These are phyloP conservation scores for Aureobasidium sp. DNA, from an alignment of 2,329 filamentous ascomycete species.

Conservation along the genomic window DNA sequence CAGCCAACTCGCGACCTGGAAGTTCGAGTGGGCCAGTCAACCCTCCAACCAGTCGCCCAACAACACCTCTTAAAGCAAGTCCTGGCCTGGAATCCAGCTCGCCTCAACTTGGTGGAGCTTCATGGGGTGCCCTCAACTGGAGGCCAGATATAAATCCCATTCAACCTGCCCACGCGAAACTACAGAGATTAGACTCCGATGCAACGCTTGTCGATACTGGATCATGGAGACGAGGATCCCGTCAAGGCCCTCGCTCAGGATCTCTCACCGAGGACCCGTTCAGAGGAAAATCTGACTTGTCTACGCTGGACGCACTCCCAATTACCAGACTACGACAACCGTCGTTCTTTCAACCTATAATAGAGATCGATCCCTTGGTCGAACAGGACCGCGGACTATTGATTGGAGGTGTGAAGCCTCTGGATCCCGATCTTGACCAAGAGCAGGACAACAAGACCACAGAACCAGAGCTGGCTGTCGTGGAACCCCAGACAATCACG, in stretches of 20 bases:
- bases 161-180: background rate
- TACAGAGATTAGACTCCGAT: background rate
- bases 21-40: background rate
- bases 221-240: slow-evolving; percentile 6
- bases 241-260: background rate
- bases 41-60: background rate
- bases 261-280: slow-evolving; percentile 1
- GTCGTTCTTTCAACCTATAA: background rate
- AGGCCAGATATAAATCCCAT: background rate
- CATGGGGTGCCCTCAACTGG: slow-evolving; percentile 7
- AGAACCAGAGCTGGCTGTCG: slow-evolving; percentile 6
- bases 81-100: background rate
- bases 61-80: background rate
- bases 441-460: slow-evolving; percentile 4
- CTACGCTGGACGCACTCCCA: background rate
- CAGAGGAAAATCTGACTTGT: background rate
- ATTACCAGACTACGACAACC: background rate
- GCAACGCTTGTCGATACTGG: slow-evolving; percentile 4
- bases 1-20: background rate
- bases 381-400: background rate
- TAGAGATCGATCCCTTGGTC: background rate
- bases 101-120: background rate
- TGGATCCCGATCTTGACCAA: slow-evolving; percentile 2
- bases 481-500: background rate
- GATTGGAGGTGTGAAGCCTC: slow-evolving; percentile 9